Conservation (phyloP, 1,284 basidiomycete species). For the Somion occarium region DNA sequence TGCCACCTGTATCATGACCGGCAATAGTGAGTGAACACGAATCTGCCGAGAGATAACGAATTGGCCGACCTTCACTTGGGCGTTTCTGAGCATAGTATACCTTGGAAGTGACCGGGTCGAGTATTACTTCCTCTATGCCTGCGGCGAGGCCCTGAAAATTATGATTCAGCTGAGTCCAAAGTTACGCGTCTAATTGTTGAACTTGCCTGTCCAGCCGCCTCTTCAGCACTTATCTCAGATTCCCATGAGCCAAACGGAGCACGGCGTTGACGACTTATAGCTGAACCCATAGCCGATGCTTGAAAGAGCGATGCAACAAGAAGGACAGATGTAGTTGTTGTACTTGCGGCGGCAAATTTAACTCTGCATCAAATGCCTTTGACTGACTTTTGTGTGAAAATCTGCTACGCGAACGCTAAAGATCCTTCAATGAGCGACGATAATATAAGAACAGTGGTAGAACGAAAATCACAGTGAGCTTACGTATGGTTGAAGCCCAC, state of each 20-base stretch:
- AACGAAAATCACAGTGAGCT: too few species aligned
- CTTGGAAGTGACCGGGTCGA: slow-evolving; percentile 45
- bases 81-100: slow-evolving; percentile 61
- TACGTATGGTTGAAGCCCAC: too few species aligned
- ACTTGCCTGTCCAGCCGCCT: slow-evolving; percentile 43
- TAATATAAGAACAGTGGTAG: too few species aligned
- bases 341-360: too few species aligned
- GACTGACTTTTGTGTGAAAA: too few species aligned
- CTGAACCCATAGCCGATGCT: neutral
- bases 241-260: slow-evolving; percentile 57
- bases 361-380: too few species aligned
- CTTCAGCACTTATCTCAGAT: slow-evolving; percentile 44
- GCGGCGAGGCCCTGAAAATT: slow-evolving; percentile 32
- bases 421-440: too few species aligned
- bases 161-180: slow-evolving; percentile 7
- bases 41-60: too few species aligned
- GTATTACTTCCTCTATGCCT: slow-evolving; percentile 42
- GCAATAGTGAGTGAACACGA: too few species aligned
- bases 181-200: slow-evolving; percentile 5
- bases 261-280: neutral
- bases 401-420: too few species aligned
- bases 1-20: slow-evolving; percentile 34
- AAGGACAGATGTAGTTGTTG: too few species aligned
- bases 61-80: slow-evolving; percentile 48
- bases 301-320: too few species aligned